Evolutionary conservation across 345 rosid species (phyloP).

Genomic region (Lumnitzera littorea): DNA sequence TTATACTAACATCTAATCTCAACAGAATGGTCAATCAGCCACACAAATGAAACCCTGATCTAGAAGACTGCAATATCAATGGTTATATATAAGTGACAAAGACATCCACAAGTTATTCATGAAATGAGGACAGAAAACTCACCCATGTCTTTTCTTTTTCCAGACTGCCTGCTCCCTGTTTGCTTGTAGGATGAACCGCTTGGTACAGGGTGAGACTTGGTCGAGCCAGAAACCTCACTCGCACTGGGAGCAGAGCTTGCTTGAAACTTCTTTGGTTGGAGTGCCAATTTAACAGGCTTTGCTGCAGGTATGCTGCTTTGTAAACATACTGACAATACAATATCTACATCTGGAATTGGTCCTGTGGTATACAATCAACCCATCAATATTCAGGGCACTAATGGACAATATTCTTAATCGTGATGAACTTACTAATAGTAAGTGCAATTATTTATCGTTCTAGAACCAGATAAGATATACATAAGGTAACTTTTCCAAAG

Average conservation of each 20-base stretch:
- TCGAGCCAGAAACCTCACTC: constrained; percentile 65
- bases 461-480: too few species aligned
- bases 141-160: constrained; percentile 68
- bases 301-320: constrained; percentile 57
- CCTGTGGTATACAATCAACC: constrained; percentile 29
- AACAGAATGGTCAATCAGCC: too few species aligned
- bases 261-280: constrained; percentile 19
- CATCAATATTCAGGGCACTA: not conserved
- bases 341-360: constrained; percentile 72
- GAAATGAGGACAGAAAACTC: constrained; percentile 10
- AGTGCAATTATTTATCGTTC: too few species aligned
- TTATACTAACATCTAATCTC: too few species aligned
- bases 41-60: too few species aligned
- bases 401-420: too few species aligned
- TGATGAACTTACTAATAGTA: too few species aligned
- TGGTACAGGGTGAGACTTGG: constrained; percentile 40
- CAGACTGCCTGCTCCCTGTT: constrained; percentile 44
- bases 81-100: too few species aligned
- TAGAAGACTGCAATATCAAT: too few species aligned
- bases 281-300: constrained; percentile 34
- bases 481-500: too few species aligned
- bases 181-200: constrained; percentile 58
- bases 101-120: too few species aligned
- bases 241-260: constrained; percentile 42
- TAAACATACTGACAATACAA: constrained; percentile 78